Evolutionary conservation across 208 protist species (phyloP).

Genomic region (Novymonas esmeraldas): DNA sequence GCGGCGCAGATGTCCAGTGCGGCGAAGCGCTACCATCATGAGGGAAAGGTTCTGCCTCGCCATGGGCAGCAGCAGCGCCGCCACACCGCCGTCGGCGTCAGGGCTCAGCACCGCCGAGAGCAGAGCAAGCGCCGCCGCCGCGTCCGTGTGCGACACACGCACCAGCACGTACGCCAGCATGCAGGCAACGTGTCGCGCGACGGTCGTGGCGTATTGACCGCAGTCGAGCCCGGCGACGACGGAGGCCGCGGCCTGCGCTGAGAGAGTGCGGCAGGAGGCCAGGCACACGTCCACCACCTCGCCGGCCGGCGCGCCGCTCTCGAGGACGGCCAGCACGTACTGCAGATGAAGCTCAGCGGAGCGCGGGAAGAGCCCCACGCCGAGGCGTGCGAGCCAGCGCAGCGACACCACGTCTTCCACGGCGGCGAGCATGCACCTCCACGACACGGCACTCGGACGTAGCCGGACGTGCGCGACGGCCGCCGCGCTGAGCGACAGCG

Average conservation of each 20-base stretch:
- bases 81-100: slow-evolving; percentile 23
- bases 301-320: background rate
- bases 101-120: slow-evolving; percentile 26
- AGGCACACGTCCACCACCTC: slow-evolving; percentile 47
- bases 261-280: slow-evolving; percentile 42
- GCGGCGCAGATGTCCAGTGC: slow-evolving; percentile 35
- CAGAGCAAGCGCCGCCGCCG: slow-evolving; percentile 24
- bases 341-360: slow-evolving; percentile 65
- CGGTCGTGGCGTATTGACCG: slow-evolving; percentile 37
- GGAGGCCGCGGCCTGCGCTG: slow-evolving; percentile 47
- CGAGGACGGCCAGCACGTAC: slow-evolving; percentile 39
- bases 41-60: slow-evolving; percentile 72
- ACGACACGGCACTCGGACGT: slow-evolving; percentile 47
- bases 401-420: slow-evolving; percentile 37
- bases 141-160: slow-evolving; percentile 29
- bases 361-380: slow-evolving; percentile 56
- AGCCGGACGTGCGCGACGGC: slow-evolving; percentile 36
- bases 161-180: slow-evolving; percentile 52
- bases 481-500: slow-evolving; percentile 6
- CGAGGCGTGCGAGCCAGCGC: slow-evolving; percentile 67
- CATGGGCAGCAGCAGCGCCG: slow-evolving; percentile 54
- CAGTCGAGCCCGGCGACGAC: slow-evolving; percentile 29
- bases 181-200: slow-evolving; percentile 70
- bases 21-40: slow-evolving; percentile 50
- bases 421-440: slow-evolving; percentile 61